Evolutionary conservation across 176 grass and related monocot genomes (phyloP), one percentile per base, ranked within the genome.

Genomic region (Triticum timopheevii): DNA sequence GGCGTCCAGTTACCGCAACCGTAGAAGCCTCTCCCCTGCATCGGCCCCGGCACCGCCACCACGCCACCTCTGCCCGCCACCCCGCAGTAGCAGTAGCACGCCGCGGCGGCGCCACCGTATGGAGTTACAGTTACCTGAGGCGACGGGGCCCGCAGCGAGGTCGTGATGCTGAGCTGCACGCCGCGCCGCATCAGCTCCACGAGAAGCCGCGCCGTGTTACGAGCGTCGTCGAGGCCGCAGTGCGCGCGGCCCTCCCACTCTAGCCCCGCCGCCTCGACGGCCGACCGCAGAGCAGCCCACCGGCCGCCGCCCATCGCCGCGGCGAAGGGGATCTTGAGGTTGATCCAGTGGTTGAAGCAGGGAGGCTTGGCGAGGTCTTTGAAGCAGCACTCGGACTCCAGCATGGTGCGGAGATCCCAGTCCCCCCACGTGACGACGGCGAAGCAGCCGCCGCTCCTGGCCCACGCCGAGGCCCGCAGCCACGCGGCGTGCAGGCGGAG

Each of bases 161-260:
- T 54, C 16, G 54, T 59, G 20, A 59, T 59, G 64, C 73, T 73
- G 25, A 87, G 68, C 64, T 75, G 80, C 33, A 86, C 65, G 8
- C 90, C 82, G 0, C 66, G 76, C 10, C 66, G 80, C 88, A 95
- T 91, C 15, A 93, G 52, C 45, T 75, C 56, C 1, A 52, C 86
- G 10, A 95, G 79, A 31, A 92, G 93, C 34, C 86, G 83, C 0
- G 93, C 88, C 5, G 86, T 92, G 80, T 95, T 95, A 27, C 83
- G 58, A 4, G 86, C 88, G 19, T 95, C 88, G 22, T 95, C 89
- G 42, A 59, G 54, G 2, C 54, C 54, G 19, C 54, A 59, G 54
- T 59, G 54, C 19, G 19, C 0, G 17, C 54, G 91, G 11, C 94
- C 94, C 71, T 80, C 68, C 91, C 91, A 95, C 76, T 63, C 10